Evolutionary conservation across 192 early-diverging fungal species (phyloP).

Genomic region (Backusella australiensis): DNA sequence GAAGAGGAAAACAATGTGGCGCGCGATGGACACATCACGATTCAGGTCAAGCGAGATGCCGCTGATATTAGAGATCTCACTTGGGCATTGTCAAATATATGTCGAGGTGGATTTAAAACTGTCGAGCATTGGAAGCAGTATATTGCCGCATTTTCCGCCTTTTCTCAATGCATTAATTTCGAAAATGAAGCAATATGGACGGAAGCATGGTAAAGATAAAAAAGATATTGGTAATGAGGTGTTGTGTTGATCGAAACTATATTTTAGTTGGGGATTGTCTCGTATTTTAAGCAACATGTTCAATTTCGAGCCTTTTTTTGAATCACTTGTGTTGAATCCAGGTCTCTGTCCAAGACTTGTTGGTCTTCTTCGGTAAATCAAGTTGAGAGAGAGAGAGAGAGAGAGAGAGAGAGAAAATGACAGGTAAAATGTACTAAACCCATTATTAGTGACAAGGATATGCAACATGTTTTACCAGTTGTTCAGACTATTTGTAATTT

Average conservation of each 20-base stretch:
- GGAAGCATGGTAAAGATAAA: constrained; percentile 22
- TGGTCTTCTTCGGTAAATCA: constrained; percentile 11
- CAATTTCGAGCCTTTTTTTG: constrained; percentile 12
- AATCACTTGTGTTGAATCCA: not conserved
- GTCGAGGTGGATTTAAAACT: constrained; percentile 27
- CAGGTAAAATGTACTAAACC: not conserved
- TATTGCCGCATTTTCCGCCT: constrained; percentile 18
- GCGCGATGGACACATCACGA: not conserved
- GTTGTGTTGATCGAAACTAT: not conserved
- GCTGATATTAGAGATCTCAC: constrained; percentile 20
- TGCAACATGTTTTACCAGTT: constrained; percentile 7
- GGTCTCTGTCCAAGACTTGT: constrained; percentile 16
- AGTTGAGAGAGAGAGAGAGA: not conserved
- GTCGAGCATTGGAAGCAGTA: constrained; percentile 4
- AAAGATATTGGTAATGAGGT: not conserved
- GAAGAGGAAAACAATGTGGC: not conserved
- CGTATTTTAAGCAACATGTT: constrained; percentile 32
- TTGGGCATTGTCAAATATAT: constrained; percentile 34
- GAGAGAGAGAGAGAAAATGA: not conserved
- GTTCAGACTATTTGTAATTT: constrained; percentile 26
- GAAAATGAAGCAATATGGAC: constrained; percentile 19
- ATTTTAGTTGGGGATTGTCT: constrained; percentile 32
- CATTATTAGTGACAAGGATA: not conserved
- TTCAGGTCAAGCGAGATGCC: constrained; percentile 6
- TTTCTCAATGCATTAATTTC: constrained; percentile 12